A percentile compares a stretch with the other conserved stretches of the same genome.
These are phyloP conservation scores for Diospyros kaki DNA, from an alignment of 148 eudicot genomes.

Conservation along the genomic window DNA sequence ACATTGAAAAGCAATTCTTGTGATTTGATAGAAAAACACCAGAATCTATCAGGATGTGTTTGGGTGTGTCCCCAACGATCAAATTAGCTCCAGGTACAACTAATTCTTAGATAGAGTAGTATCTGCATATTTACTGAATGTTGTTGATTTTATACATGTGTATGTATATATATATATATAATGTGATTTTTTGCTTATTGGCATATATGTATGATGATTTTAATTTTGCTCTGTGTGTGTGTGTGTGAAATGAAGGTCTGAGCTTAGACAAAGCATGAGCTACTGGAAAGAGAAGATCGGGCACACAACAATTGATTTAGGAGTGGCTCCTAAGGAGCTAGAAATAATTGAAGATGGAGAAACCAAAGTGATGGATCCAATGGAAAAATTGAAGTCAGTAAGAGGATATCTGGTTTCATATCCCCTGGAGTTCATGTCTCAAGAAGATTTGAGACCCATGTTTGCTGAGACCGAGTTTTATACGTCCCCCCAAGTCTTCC, in stretches of 20 bases:
- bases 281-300: slow-evolving; percentile 89
- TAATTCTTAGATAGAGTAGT: neutral
- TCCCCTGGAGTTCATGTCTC: slow-evolving; percentile 91
- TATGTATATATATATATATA: neutral
- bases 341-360: slow-evolving; percentile 81
- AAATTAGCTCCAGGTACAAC: slow-evolving; percentile 76
- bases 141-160: neutral
- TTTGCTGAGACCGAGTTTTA: slow-evolving; percentile 95
- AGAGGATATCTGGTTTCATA: slow-evolving; percentile 95
- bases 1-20: too few relatives aligned
- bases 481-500: slow-evolving; percentile 97
- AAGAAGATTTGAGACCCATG: slow-evolving; percentile 94
- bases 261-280: slow-evolving; percentile 75
- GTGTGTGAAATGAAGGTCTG: slow-evolving; percentile 35
- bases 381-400: slow-evolving; percentile 69
- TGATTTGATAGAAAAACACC: slow-evolving; percentile 69
- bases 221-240: too few relatives aligned
- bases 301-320: slow-evolving; percentile 87
- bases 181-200: neutral
- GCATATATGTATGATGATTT: neutral
- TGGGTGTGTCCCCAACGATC: slow-evolving; percentile 91
- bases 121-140: too few relatives aligned
- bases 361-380: slow-evolving; percentile 62
- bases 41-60: slow-evolving; percentile 98
- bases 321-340: slow-evolving; percentile 78